A percentile compares a stretch with the other conserved stretches of the same genome.
Evolutionary conservation across 2,329 filamentous ascomycete species (phyloP).

Genomic region (Aspergillus texensis): DNA sequence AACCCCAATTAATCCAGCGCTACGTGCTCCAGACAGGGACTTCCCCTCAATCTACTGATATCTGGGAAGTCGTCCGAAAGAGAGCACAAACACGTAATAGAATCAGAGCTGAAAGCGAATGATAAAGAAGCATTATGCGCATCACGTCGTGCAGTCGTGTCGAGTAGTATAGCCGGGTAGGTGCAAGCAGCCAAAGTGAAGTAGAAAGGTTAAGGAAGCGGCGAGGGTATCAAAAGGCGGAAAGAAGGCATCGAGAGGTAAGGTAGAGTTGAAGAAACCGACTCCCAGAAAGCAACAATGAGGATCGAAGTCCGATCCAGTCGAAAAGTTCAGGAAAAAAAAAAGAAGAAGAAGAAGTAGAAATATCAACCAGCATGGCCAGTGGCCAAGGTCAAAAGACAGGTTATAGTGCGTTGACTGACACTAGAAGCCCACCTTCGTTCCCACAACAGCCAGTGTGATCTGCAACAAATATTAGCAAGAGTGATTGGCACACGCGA

Average conservation of each 20-base stretch:
- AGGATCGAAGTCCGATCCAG: conserved; percentile 16
- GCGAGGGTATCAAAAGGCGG: conserved; percentile 12
- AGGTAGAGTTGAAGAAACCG: conserved; percentile 12
- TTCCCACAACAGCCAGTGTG: conserved; percentile 35
- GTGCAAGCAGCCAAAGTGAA: conserved; percentile 18
- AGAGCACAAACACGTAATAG: not conserved
- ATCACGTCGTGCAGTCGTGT: conserved; percentile 37
- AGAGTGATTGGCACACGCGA: not conserved
- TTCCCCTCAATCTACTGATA: conserved; percentile 5
- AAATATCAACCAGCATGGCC: not conserved
- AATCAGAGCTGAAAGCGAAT: conserved; percentile 10
- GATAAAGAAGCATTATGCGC: conserved; percentile 31
- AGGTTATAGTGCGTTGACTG: not conserved
- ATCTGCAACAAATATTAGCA: conserved; percentile 26
- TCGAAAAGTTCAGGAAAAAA: not conserved
- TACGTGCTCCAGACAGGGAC: conserved; percentile 12
- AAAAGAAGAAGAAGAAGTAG: not conserved
- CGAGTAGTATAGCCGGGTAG: conserved; percentile 27
- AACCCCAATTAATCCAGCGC: conserved; percentile 16
- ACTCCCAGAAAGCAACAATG: conserved; percentile 9
- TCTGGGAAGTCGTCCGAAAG: not conserved
- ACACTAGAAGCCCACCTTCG: conserved; percentile 35
- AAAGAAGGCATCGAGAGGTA: conserved; percentile 10
- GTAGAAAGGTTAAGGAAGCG: conserved; percentile 12
- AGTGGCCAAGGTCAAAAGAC: not conserved